A percentile compares a stretch with the other conserved stretches of the same genome.
phyloP scores from a whole-genome alignment of 805 yeast genomes.

The Ogataea pignaliae region DNA sequence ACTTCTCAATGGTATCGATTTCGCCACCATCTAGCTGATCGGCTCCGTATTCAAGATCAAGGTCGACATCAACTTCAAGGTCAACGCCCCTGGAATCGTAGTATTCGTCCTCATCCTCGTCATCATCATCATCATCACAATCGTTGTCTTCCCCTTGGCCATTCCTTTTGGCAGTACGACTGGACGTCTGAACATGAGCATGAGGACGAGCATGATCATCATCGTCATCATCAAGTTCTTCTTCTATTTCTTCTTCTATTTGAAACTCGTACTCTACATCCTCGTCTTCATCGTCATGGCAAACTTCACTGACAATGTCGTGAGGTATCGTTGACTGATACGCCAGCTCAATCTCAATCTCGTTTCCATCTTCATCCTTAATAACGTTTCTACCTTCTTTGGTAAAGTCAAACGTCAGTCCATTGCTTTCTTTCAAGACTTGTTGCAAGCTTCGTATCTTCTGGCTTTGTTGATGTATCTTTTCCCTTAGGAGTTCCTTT shows the following conservation, averaged over 20 bases:
- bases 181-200: too few species aligned
- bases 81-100: slow-evolving; percentile 1
- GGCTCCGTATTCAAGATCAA: not conserved
- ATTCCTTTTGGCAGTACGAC: too few species aligned
- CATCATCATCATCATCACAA: too few species aligned
- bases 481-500: slow-evolving; percentile 3
- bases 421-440: not conserved
- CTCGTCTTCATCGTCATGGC: not conserved
- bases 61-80: slow-evolving; percentile 1
- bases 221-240: not conserved
- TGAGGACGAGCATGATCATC: not conserved
- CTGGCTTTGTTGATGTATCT: not conserved
- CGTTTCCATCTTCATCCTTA: slow-evolving; percentile 2
- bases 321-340: not conserved
- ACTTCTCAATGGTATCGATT: not conserved
- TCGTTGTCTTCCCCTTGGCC: too few species aligned
- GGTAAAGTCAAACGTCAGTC: not conserved
- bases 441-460: not conserved
- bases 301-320: not conserved
- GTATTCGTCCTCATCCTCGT: not conserved
- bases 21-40: not conserved
- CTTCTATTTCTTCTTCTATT: not conserved
- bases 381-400: not conserved
- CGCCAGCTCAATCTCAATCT: not conserved
- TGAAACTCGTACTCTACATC: not conserved